A percentile compares a stretch with the other conserved stretches of the same genome.
Evolutionary conservation across 495 filamentous ascomycete genomes (phyloP).

Genomic region (Daldinia loculata): DNA sequence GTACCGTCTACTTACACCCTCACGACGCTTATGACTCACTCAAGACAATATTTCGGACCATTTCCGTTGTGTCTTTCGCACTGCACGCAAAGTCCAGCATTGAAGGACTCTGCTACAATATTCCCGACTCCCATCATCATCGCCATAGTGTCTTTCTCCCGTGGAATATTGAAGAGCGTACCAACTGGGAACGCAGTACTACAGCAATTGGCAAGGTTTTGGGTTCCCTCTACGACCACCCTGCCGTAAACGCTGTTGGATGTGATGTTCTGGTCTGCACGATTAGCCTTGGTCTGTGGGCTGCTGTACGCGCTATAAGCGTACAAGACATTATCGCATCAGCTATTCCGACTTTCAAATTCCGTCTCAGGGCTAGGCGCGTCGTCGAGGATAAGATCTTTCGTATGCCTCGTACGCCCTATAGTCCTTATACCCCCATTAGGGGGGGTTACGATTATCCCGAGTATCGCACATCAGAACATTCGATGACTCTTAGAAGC

Average conservation of each 20-base stretch:
- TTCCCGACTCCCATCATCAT: conserved; percentile 55
- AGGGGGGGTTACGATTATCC: conserved; percentile 27
- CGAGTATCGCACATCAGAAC: conserved; percentile 28
- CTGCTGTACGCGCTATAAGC: conserved; percentile 58
- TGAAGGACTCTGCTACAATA: conserved; percentile 50
- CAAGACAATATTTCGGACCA: conserved; percentile 53
- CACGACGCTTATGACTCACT: conserved; percentile 51
- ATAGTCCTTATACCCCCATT: conserved; percentile 4
- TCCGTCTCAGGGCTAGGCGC: neutral
- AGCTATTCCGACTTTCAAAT: conserved; percentile 32
- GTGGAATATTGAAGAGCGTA: conserved; percentile 52
- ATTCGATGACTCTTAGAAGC: conserved; percentile 41
- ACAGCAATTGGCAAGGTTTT: conserved; percentile 54
- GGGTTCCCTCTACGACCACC: conserved; percentile 56
- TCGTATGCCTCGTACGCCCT: neutral
- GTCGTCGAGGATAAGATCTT: conserved; percentile 13
- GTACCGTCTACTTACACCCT: conserved; percentile 48
- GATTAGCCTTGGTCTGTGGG: conserved; percentile 62
- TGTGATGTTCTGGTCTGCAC: conserved; percentile 62
- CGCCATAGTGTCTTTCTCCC: conserved; percentile 55
- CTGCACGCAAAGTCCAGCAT: conserved; percentile 53
- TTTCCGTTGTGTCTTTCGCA: conserved; percentile 47
- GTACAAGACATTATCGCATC: conserved; percentile 50
- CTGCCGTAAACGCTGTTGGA: conserved; percentile 57
- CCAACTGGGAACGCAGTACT: conserved; percentile 52